Evolutionary conservation across 768 basidiomycete species (phyloP).

Genomic region (Mycena amicta): DNA sequence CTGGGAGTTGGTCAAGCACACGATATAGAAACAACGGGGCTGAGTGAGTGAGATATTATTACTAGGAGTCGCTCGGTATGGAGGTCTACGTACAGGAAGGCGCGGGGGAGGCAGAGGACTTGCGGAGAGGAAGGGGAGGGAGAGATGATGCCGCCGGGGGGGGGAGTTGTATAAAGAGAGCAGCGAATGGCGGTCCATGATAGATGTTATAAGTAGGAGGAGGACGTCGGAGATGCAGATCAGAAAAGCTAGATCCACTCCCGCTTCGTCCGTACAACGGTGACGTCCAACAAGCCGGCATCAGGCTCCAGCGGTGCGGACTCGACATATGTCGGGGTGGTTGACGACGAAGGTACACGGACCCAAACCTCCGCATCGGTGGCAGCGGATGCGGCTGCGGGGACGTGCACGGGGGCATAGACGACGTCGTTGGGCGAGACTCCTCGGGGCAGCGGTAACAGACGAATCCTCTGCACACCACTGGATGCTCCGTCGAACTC

Average conservation of each 20-base stretch:
- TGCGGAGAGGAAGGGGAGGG: too few relatives aligned
- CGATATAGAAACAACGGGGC: too few relatives aligned
- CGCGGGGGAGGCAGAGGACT: too few relatives aligned
- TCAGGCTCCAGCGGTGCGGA: not conserved
- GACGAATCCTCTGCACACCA: constrained; percentile 5
- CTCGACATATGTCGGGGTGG: not conserved
- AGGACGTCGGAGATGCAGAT: too few relatives aligned
- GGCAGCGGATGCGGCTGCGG: not conserved
- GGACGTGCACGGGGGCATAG: constrained; percentile 18
- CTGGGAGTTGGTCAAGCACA: too few relatives aligned
- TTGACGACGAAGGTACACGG: not conserved
- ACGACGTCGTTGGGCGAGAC: constrained; percentile 10
- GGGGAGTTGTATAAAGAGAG: too few relatives aligned
- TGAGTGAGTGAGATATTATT: too few relatives aligned
- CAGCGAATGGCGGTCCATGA: too few relatives aligned
- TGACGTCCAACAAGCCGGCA: constrained; percentile 13
- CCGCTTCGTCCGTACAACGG: constrained; percentile 15
- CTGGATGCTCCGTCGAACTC: not conserved
- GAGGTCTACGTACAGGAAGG: too few relatives aligned
- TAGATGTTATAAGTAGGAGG: too few relatives aligned
- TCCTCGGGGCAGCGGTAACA: constrained; percentile 12
- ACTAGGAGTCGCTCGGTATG: too few relatives aligned
- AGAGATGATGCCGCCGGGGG: too few relatives aligned
- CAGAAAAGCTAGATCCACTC: constrained; percentile 22
- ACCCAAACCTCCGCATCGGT: constrained; percentile 13